Base-by-base conservation (phyloP, 2,329 filamentous ascomycete genomes). In the Aspergillus sp. region DNA sequence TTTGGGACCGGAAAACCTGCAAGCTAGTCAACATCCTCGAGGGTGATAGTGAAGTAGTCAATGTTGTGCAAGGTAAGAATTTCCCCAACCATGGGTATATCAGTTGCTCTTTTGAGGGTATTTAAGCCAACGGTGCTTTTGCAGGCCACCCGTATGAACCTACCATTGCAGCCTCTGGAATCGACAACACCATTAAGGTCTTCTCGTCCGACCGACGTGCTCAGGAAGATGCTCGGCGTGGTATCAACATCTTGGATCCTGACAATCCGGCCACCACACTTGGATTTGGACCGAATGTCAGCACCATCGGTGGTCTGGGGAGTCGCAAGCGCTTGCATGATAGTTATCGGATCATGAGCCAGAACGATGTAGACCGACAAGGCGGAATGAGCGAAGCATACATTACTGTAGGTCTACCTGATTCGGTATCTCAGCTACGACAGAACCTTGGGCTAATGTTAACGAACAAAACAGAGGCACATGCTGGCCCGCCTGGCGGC, bases 41-140 rank as follows among this genome's bases (percentile, higher is more conserved):
- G 70, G 87, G 85, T 1, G 87, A 90, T 69, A 84, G 84, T 23
- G 87, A 90, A 63, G 85, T 89, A n/a, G 87, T 89, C 59, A 90
- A 90, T 67, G 87, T 90, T 15, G 79, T 89, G 13, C 85, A 88
- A 80, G 85, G 84, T 82, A 70, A 52, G 72, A 65, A 28, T 21
- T 10, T 15, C 1, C 21, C 39, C 39, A 8, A 19, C 25, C 17
- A n/a, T 4, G 19, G 25, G 19, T 10, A 41, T 23, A 38, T 12
- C 7, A 17, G 15, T 13, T 36, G 32, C 10, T 13, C 12, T 15
- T 13, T 13, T 6, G 3, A 25, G n/a, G 39, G 5, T 10, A 8
- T 13, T 17, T 4, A 17, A n/a, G 13, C 30, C 72, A 60, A 74
- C 51, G 52, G 39, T 30, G 21, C 4, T 32, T 45, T 15, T 19